phyloP scores from a whole-genome alignment of 2,329 filamentous ascomycete genomes.

The Aureobasidium sp. region DNA sequence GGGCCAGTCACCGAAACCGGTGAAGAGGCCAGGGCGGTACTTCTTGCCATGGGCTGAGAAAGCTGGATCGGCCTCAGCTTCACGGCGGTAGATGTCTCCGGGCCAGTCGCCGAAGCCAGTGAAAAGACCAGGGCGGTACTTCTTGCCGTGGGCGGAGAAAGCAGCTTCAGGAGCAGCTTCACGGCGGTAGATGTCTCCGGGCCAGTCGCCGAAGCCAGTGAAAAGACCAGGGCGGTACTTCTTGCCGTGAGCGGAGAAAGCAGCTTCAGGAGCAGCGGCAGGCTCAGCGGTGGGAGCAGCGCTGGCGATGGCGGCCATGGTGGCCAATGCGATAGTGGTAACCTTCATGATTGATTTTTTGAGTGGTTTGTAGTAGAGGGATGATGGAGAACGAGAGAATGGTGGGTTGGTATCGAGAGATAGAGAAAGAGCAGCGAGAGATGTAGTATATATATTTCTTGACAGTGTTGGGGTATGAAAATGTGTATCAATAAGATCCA shows the following conservation, averaged over 20 bases:
- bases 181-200: slow-evolving; percentile 6
- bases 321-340: slow-evolving; percentile 14
- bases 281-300: slow-evolving; percentile 24
- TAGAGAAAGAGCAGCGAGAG: slow-evolving; percentile 20
- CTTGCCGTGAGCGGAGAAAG: slow-evolving; percentile 12
- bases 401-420: slow-evolving; percentile 20
- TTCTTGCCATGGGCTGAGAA: slow-evolving; percentile 11
- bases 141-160: not conserved
- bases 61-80: slow-evolving; percentile 18
- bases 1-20: too few relatives aligned
- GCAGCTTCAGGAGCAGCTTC: slow-evolving; percentile 11
- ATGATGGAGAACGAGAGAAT: slow-evolving; percentile 24
- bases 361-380: slow-evolving; percentile 23
- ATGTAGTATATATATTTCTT: slow-evolving; percentile 5
- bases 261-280: slow-evolving; percentile 21
- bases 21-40: not conserved
- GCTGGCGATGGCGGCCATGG: slow-evolving; percentile 16
- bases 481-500: slow-evolving; percentile 19
- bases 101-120: slow-evolving; percentile 16
- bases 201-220: slow-evolving; percentile 13
- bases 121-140: not conserved
- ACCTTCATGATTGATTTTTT: slow-evolving; percentile 37
- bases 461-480: slow-evolving; percentile 14
- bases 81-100: slow-evolving; percentile 21
- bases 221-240: slow-evolving; percentile 16